A percentile compares a stretch with the other conserved stretches of the same genome.
Conservation (phyloP, 2,329 filamentous ascomycete genomes). For the Ophiostoma quercus region DNA sequence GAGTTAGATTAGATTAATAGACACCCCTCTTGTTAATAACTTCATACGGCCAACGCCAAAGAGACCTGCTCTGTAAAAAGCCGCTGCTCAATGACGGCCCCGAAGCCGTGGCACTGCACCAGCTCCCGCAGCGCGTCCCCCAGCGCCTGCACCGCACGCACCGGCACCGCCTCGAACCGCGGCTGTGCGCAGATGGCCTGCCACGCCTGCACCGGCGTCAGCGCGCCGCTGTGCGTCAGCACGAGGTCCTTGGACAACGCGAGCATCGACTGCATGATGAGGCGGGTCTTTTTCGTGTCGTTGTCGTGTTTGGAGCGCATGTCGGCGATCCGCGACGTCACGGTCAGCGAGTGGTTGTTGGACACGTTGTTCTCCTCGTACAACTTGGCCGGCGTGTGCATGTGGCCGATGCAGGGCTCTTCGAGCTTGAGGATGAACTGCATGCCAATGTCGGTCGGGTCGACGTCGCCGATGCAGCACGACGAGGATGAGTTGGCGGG, state of each 20-base stretch:
- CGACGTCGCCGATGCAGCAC: constrained; percentile 17
- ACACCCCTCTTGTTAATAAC: neutral
- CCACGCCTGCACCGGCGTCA: constrained; percentile 25
- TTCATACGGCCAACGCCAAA: neutral
- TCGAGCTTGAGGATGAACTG: constrained; percentile 23
- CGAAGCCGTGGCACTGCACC: constrained; percentile 22
- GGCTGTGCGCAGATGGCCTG: constrained; percentile 18
- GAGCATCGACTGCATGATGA: constrained; percentile 16
- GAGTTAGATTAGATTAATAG: neutral
- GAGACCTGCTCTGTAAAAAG: constrained; percentile 11
- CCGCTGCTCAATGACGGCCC: constrained; percentile 17
- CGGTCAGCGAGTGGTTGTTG: constrained; percentile 21
- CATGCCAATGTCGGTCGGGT: constrained; percentile 22
- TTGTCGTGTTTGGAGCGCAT: neutral
- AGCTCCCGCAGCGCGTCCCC: constrained; percentile 15
- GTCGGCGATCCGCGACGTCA: constrained; percentile 14
- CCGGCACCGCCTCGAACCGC: constrained; percentile 9
- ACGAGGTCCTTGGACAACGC: constrained; percentile 17
- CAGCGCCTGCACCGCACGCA: constrained; percentile 13
- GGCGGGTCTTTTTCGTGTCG: neutral
- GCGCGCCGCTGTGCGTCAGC: constrained; percentile 5
- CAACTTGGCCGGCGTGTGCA: constrained; percentile 5
- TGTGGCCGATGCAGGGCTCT: constrained; percentile 21
- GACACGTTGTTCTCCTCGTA: constrained; percentile 5
- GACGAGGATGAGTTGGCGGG: neutral